phyloP scores from a whole-genome alignment of 306 rosid species.

The Ormosia emarginata region DNA sequence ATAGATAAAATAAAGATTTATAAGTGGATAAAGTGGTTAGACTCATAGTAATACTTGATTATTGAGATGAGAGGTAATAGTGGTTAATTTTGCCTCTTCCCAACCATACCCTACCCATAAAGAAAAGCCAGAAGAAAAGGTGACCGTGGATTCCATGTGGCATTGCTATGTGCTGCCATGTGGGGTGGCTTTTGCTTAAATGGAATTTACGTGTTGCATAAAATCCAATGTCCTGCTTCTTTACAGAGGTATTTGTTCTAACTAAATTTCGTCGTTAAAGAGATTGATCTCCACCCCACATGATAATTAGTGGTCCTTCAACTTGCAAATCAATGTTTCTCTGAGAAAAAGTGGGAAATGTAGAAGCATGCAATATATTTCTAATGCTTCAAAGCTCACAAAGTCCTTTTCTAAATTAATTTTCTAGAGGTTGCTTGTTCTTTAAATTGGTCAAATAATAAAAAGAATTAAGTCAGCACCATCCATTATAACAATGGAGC shows the following conservation, averaged over 20 bases:
- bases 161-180: constrained; percentile 16
- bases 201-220: neutral
- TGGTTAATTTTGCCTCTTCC: constrained; percentile 4
- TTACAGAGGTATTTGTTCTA: constrained; percentile 5
- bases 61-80: constrained; percentile 8
- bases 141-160: constrained; percentile 18
- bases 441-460: constrained; percentile 26
- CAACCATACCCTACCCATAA: constrained; percentile 18
- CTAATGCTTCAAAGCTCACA: neutral
- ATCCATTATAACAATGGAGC: constrained; percentile 34
- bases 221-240: constrained; percentile 19
- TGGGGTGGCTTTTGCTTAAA: constrained; percentile 29
- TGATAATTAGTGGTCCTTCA: constrained; percentile 32
- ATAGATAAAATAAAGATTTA: too few species aligned
- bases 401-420: constrained; percentile 12
- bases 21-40: too few species aligned
- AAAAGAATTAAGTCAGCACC: constrained; percentile 27
- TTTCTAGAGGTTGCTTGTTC: neutral
- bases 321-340: constrained; percentile 9
- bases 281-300: constrained; percentile 26
- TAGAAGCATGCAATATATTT: constrained; percentile 16
- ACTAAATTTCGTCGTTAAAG: neutral
- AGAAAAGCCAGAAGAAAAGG: constrained; percentile 23
- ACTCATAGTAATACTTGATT: neutral
- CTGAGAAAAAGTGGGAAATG: neutral